A percentile compares a stretch with the other conserved stretches of the same genome.
Evolutionary conservation across 2,329 filamentous ascomycete species (phyloP).

Genomic region (Sporothrix humicola): DNA sequence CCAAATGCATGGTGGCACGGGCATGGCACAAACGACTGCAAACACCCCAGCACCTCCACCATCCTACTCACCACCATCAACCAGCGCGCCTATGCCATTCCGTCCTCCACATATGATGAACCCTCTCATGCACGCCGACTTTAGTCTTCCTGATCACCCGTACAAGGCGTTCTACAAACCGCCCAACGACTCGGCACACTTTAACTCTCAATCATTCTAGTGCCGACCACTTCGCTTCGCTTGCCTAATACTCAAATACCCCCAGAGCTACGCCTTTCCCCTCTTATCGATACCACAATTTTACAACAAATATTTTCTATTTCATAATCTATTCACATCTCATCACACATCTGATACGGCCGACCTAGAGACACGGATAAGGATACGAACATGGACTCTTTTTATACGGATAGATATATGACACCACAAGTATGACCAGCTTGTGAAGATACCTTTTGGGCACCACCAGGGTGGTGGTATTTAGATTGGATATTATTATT

Average conservation of each 20-base stretch:
- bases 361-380: neutral
- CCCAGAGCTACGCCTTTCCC: neutral
- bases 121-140: slow-evolving; percentile 73
- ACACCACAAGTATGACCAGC: neutral
- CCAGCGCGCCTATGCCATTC: slow-evolving; percentile 41
- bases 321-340: neutral
- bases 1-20: neutral
- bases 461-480: neutral
- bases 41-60: neutral
- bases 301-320: neutral
- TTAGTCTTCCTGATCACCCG: slow-evolving; percentile 77
- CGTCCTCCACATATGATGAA: slow-evolving; percentile 59
- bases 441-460: neutral
- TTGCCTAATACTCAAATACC: neutral
- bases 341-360: neutral
- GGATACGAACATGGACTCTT: neutral
- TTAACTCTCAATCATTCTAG: slow-evolving; percentile 21
- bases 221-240: neutral
- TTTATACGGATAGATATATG: neutral
- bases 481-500: neutral
- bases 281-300: neutral
- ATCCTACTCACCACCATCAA: neutral
- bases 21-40: neutral
- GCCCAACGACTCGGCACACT: slow-evolving; percentile 54
- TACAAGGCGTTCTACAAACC: slow-evolving; percentile 82